Conservation (phyloP, 495 filamentous ascomycete genomes). For the Lasiosphaeria hispida region DNA sequence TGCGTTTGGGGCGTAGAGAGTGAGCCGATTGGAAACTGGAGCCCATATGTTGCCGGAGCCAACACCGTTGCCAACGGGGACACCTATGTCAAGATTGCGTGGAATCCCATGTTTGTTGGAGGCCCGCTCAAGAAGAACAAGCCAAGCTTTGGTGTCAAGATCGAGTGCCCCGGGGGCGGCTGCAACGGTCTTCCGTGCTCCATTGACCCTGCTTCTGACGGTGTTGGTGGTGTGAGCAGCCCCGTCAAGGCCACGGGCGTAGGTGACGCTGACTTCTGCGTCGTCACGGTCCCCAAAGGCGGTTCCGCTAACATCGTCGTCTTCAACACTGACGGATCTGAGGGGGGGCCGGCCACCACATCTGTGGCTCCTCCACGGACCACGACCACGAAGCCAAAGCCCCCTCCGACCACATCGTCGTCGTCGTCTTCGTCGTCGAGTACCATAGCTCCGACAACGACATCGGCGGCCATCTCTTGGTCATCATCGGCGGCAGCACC, state of each 20-base stretch:
- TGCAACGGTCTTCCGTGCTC: conserved; percentile 75
- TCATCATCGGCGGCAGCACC: conserved; percentile 7
- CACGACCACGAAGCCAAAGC: conserved; percentile 11
- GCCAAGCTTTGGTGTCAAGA: conserved; percentile 67
- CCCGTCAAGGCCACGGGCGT: conserved; percentile 58
- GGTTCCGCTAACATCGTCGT: conserved; percentile 67
- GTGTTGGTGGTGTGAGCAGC: conserved; percentile 54
- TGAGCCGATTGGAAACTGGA: conserved; percentile 75
- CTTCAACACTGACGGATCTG: conserved; percentile 42
- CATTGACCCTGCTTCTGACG: conserved; percentile 63
- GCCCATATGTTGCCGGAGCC: conserved; percentile 73
- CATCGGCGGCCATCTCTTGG: conserved; percentile 14
- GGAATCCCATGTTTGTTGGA: conserved; percentile 74
- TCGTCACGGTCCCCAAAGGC: conserved; percentile 73
- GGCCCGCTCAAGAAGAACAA: conserved; percentile 53
- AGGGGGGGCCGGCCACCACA: conserved; percentile 5
- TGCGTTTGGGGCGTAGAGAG: conserved; percentile 69
- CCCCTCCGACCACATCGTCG: conserved; percentile 19
- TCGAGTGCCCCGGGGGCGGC: conserved; percentile 62
- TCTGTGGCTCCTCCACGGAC: conserved; percentile 15
- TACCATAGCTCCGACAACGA: conserved; percentile 11
- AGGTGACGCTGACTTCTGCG: conserved; percentile 71
- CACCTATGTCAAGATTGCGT: conserved; percentile 74
- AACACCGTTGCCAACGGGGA: conserved; percentile 64
- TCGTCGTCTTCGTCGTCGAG: conserved; percentile 25